A percentile compares a stretch with the other conserved stretches of the same genome.
Conservation (phyloP, 169 alveolate species). For the Ichthyophthirius multifiliis region DNA sequence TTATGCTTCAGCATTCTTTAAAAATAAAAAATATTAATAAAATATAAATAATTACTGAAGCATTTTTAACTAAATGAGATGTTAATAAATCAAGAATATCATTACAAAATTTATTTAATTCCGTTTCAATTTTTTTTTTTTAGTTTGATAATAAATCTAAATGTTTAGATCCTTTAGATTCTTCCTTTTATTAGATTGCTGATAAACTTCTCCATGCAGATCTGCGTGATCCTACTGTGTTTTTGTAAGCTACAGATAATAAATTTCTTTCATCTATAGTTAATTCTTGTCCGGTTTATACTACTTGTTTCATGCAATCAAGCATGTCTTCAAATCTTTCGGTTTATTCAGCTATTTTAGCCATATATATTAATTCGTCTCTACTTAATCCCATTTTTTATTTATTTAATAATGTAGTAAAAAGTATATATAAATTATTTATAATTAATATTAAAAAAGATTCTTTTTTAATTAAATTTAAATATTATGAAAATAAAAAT, state of each 20-base stretch:
- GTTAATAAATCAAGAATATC: constrained; percentile 90
- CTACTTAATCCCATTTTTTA: constrained; percentile 24
- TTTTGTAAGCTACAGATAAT: constrained; percentile 97
- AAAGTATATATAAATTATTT: too few species aligned
- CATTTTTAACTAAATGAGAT: constrained; percentile 89
- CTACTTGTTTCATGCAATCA: constrained; percentile 73
- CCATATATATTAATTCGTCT: constrained; percentile 79
- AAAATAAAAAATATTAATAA: background rate
- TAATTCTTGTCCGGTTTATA: constrained; percentile 80
- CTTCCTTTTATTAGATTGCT: constrained; percentile 96
- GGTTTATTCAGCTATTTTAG: constrained; percentile 99
- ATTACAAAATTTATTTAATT: constrained; percentile 92
- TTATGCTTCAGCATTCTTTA: constrained; percentile 87
- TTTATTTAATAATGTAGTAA: too few species aligned
- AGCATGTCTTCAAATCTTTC: constrained; percentile 99
- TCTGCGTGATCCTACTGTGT: constrained; percentile 98
- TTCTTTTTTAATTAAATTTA: too few species aligned
- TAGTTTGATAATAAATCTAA: constrained; percentile 77
- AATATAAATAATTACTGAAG: constrained; percentile 52
- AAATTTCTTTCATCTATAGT: constrained; percentile 94
- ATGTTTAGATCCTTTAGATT: constrained; percentile 75
- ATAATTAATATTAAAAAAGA: too few species aligned
- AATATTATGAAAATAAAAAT: too few species aligned
- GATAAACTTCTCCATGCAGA: constrained; percentile 97
- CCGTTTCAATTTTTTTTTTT: constrained; percentile 93